phyloP scores from a whole-genome alignment of 345 rosid genomes.

The Gossypium arboreum region DNA sequence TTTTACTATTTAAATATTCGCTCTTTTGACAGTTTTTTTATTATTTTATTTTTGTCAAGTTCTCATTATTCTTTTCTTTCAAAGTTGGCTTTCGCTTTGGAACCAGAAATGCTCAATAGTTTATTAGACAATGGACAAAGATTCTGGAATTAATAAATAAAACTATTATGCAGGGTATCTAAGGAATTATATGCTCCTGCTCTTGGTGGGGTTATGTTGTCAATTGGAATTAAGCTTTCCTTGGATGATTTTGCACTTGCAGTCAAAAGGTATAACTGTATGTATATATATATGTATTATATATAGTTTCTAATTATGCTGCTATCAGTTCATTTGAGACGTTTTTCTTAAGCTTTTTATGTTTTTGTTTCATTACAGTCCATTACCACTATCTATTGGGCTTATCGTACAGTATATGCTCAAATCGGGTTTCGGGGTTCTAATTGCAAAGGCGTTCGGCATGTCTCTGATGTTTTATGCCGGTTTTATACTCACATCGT shows the following conservation, averaged over 20 bases:
- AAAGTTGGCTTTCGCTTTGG: too few relatives aligned
- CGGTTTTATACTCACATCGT: slow-evolving; percentile 78
- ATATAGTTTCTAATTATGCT: background rate
- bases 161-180: slow-evolving; percentile 60
- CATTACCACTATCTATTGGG: slow-evolving; percentile 80
- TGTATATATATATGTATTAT: background rate
- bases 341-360: slow-evolving; percentile 14
- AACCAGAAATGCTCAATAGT: background rate
- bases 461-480: slow-evolving; percentile 69
- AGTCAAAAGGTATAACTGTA: slow-evolving; percentile 52
- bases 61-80: too few relatives aligned
- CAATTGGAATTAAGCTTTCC: slow-evolving; percentile 87
- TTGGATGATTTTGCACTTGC: slow-evolving; percentile 85
- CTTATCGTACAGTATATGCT: slow-evolving; percentile 65
- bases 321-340: slow-evolving; percentile 1
- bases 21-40: too few relatives aligned
- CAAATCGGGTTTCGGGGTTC: slow-evolving; percentile 73
- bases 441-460: slow-evolving; percentile 73
- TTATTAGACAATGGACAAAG: background rate
- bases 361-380: slow-evolving; percentile 44
- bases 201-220: slow-evolving; percentile 92
- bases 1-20: too few relatives aligned
- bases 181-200: slow-evolving; percentile 94
- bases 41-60: background rate
- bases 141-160: background rate